Percentiles rank a stretch among this genome's conserved stretches.
phyloP scores from a whole-genome alignment of 768 basidiomycete species.

The Kondoa subrosea region DNA sequence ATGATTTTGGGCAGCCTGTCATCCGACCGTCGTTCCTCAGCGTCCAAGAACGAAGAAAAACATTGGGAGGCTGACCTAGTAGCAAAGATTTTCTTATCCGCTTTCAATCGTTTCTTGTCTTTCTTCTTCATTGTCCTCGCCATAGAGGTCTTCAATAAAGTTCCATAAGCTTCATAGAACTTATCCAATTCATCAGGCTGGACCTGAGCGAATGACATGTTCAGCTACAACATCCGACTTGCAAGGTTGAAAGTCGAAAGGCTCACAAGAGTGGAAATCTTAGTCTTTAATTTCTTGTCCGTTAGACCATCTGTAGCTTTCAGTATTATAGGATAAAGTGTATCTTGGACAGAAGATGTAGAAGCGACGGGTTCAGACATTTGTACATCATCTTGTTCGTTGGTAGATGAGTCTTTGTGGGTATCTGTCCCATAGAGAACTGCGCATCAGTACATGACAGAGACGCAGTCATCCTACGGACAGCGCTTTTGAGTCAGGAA shows the following conservation, averaged over 20 bases:
- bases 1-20: not conserved
- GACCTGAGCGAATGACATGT: conserved; percentile 11
- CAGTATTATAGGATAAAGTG: conserved; percentile 7
- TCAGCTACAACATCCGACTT: no score
- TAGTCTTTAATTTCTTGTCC: conserved; percentile 16
- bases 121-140: conserved; percentile 6
- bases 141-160: conserved; percentile 14
- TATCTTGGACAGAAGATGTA: not conserved
- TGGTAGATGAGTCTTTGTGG: not conserved
- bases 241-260: not conserved
- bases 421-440: not conserved
- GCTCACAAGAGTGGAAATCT: conserved; percentile 20
- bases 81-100: not conserved
- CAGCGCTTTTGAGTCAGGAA: conserved; percentile 22
- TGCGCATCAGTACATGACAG: not conserved
- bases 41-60: no score
- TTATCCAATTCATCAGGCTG: conserved; percentile 8
- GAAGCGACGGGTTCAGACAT: not conserved
- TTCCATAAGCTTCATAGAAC: conserved; percentile 14
- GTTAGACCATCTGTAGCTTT: conserved; percentile 19
- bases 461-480: conserved; percentile 1
- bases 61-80: no score
- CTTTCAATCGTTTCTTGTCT: not conserved
- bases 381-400: not conserved
- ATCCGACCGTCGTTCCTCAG: no score